Evolutionary conservation across 2,329 filamentous ascomycete species (phyloP).

Genomic region (Colletotrichum brevisporum): DNA sequence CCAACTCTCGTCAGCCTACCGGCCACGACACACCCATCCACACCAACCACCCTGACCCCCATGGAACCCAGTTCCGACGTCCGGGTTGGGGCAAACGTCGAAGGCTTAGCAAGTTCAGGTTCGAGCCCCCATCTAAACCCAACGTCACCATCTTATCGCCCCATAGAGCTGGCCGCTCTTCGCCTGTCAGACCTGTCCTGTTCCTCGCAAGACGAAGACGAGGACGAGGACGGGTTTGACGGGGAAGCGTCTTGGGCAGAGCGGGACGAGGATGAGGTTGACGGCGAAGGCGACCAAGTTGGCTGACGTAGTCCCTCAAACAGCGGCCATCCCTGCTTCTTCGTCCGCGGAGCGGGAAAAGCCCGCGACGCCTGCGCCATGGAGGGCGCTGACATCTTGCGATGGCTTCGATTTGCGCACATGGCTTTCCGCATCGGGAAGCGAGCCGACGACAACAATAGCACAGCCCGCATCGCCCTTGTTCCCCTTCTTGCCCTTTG

Average conservation of each 20-base stretch:
- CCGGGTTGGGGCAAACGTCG: not conserved
- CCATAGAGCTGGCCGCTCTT: not conserved
- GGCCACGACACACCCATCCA: too few relatives aligned
- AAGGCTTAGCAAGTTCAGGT: slow-evolving; percentile 1
- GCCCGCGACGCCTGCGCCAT: slow-evolving; percentile 14
- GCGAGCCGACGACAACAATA: slow-evolving; percentile 2
- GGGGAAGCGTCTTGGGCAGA: not conserved
- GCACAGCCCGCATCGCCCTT: not conserved
- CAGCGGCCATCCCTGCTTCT: slow-evolving; percentile 20
- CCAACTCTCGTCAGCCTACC: not conserved
- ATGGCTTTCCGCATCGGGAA: slow-evolving; percentile 26
- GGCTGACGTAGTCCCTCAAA: not conserved
- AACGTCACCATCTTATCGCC: slow-evolving; percentile 5
- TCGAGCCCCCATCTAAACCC: not conserved
- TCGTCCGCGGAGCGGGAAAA: slow-evolving; percentile 14
- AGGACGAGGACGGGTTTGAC: not conserved
- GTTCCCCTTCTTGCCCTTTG: not conserved
- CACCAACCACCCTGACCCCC: too few relatives aligned
- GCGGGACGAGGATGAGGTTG: slow-evolving; percentile 4
- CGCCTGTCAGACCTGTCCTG: slow-evolving; percentile 1
- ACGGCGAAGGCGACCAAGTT: slow-evolving; percentile 8
- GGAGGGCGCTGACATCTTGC: slow-evolving; percentile 22
- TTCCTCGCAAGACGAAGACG: slow-evolving; percentile 4
- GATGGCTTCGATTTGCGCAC: slow-evolving; percentile 37
- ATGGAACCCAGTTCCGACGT: slow-evolving; percentile 7